Evolutionary conservation across 2,329 filamentous ascomycete species (phyloP).

Genomic region (Apiospora saccharicola): DNA sequence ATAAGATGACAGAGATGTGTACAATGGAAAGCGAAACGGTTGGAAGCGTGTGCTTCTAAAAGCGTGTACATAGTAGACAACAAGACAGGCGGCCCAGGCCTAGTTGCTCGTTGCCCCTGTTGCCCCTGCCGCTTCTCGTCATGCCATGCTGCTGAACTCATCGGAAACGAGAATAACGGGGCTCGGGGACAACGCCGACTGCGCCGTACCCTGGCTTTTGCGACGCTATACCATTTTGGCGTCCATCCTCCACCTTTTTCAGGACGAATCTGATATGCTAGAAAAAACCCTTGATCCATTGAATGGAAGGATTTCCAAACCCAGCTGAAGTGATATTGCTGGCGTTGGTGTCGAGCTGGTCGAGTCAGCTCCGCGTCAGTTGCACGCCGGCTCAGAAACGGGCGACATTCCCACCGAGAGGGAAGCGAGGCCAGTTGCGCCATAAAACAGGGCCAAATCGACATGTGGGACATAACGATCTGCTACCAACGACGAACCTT

Average conservation of each 20-base stretch:
- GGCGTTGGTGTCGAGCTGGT: background rate
- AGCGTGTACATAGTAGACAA: background rate
- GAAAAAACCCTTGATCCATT: background rate
- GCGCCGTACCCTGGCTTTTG: background rate
- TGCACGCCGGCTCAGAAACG: background rate
- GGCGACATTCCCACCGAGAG: too few species aligned
- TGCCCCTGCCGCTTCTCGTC: conserved; percentile 10
- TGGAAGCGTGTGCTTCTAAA: background rate
- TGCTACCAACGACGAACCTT: conserved; percentile 2
- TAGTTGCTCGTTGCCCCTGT: background rate
- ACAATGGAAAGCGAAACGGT: background rate
- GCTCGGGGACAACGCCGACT: background rate
- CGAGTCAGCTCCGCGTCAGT: background rate
- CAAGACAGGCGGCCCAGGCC: background rate
- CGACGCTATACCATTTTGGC: conserved; percentile 2
- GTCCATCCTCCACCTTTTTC: background rate
- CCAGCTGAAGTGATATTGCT: background rate
- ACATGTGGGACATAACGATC: conserved; percentile 19
- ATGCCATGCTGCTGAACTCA: background rate
- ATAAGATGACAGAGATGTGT: conserved; percentile 11
- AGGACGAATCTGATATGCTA: background rate
- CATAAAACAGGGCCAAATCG: conserved; percentile 8
- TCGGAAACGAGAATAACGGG: conserved; percentile 9
- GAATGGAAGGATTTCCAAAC: background rate
- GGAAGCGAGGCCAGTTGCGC: background rate